Base-by-base conservation (phyloP, 1,284 basidiomycete species). In the Serendipita sp. region DNA sequence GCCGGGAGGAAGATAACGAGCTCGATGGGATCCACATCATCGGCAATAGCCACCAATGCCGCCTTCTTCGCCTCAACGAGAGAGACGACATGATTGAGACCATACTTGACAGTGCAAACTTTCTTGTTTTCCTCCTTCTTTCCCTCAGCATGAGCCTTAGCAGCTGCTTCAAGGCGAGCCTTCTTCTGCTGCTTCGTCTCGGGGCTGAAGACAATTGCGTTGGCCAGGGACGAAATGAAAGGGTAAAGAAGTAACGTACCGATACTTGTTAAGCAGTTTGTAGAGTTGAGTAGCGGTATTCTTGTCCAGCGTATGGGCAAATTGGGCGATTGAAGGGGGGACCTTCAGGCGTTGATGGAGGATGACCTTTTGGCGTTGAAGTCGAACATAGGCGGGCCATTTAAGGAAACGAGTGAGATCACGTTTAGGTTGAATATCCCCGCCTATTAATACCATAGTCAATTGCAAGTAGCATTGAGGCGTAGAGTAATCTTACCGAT, bases 11-110 rank as follows among this genome's bases (percentile, higher is more conserved):
- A 98, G 78, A 99, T 84, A 69, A 95, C 93, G 71, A 99, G 88
- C 78, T 99, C 95, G 67, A 98, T 95, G 63, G 95, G 95, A 82
- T 98, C 95, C 68, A 98, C 95, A 76, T 99, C 95, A 74, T 97
- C 93, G 64, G 92, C 93, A 70, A 99, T 96, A 77, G 95, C 84
- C 69, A 99, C 95, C 67, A 99, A 87, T 64, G 88, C 82, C 61
- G 95, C 94, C 84, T 98, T 98, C 85, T 97, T 97, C 72, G 92
- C 91, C 77, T 93, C 92, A 69, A 97, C 84, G 71, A 97, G 87
- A 66, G 92, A 94, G 67, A 96, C 91, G 69, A 83, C 83, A 82
- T 97, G 94, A 85, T 97, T 98, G 64, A 98, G 82, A 74, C 95
- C 94, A 76, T 93, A 94, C 80, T 98, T 98, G 77, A 87, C 92